Percentiles rank a stretch among this genome's conserved stretches.
Conservation (phyloP, 345 rosid species). For the Barbarea vulgaris region DNA sequence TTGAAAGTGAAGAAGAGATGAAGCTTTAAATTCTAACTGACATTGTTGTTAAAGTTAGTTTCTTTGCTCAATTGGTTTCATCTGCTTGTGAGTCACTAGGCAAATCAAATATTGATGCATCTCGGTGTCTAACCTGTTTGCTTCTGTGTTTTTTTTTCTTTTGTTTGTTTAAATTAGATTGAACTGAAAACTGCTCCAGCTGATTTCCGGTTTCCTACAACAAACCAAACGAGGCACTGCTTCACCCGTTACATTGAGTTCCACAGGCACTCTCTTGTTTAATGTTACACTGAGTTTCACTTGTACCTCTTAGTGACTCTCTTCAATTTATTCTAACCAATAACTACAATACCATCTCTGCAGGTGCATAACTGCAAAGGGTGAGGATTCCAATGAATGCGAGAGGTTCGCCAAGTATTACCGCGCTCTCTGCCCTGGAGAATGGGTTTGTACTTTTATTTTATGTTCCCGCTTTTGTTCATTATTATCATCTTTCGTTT, state of each 20-base stretch:
- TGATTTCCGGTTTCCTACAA: constrained; percentile 96
- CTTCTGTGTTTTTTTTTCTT: neutral
- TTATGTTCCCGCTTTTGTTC: neutral
- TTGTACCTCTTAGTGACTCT: neutral
- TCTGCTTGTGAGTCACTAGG: neutral
- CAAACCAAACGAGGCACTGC: constrained; percentile 97
- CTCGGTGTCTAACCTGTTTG: neutral
- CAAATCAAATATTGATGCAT: too few relatives aligned
- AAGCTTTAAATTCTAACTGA: neutral
- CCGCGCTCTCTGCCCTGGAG: constrained; percentile 93
- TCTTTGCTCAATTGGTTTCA: neutral
- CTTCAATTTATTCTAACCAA: neutral
- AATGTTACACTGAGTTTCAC: neutral
- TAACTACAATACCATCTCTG: neutral
- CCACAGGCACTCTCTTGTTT: constrained; percentile 57
- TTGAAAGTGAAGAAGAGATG: neutral
- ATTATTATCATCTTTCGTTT: neutral
- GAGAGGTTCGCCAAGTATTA: constrained; percentile 78
- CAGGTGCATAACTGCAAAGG: constrained; percentile 83
- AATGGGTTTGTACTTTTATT: constrained; percentile 78
- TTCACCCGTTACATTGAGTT: constrained; percentile 92
- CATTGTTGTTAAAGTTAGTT: neutral
- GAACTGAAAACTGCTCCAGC: constrained; percentile 97
- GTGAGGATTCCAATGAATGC: constrained; percentile 71
- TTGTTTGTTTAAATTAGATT: constrained; percentile 23